Evolutionary conservation across 768 basidiomycete species (phyloP).

Genomic region (Tubosaeta brunneosetosa): DNA sequence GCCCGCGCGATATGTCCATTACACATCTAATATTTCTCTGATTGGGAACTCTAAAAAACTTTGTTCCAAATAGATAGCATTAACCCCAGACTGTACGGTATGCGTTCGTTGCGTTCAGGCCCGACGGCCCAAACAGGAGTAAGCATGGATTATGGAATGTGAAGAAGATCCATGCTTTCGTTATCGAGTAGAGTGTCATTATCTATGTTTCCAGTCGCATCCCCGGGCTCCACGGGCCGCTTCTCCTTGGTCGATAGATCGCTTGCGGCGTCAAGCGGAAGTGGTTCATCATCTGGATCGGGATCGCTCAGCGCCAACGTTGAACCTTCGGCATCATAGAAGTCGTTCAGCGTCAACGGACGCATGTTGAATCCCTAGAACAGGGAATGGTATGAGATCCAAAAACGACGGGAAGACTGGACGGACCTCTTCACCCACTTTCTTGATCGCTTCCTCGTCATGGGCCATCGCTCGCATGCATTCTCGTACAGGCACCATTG

Average conservation of each 20-base stretch:
- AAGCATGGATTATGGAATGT: slow-evolving; percentile 4
- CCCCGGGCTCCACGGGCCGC: slow-evolving; percentile 2
- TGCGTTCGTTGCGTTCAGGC: background rate
- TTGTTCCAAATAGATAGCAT: slow-evolving; percentile 9
- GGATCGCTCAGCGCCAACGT: slow-evolving; percentile 21
- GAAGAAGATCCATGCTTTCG: background rate
- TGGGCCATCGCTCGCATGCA: slow-evolving; percentile 54
- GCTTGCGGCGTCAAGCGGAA: slow-evolving; percentile 2
- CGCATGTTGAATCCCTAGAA: slow-evolving; percentile 72
- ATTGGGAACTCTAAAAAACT: background rate
- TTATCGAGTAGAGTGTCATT: background rate
- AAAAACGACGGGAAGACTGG: background rate
- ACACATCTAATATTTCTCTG: too few species aligned
- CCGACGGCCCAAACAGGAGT: background rate
- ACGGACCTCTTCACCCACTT: slow-evolving; percentile 40
- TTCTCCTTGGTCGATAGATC: background rate
- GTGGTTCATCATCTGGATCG: slow-evolving; percentile 28
- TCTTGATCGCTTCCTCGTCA: slow-evolving; percentile 47
- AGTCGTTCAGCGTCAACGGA: slow-evolving; percentile 67
- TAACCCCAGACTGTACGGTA: slow-evolving; percentile 8
- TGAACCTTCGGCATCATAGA: slow-evolving; percentile 42
- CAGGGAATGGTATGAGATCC: background rate
- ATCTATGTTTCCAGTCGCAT: background rate
- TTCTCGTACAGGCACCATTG: slow-evolving; percentile 88
- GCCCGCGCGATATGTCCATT: too few species aligned